Evolutionary conservation across 495 filamentous ascomycete species (phyloP).

Genomic region (Lasiosphaeria ovina): DNA sequence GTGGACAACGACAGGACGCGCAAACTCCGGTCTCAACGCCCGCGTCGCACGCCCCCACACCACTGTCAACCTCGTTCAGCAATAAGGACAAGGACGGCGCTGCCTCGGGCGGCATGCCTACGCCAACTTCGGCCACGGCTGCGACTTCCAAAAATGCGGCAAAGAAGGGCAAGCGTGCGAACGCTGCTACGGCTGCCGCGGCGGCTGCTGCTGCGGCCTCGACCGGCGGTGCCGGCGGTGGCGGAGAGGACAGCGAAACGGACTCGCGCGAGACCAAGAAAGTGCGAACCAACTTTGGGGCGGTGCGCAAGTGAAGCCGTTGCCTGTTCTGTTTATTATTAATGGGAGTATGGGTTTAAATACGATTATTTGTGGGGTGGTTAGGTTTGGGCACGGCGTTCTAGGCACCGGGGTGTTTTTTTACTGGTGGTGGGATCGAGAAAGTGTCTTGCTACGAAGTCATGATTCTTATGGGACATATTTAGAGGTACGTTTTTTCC

Average conservation of each 20-base stretch:
- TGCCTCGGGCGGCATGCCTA: slow-evolving; percentile 41
- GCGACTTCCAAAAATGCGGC: slow-evolving; percentile 25
- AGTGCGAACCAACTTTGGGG: slow-evolving; percentile 50
- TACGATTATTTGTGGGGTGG: not conserved
- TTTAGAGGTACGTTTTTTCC: too few relatives aligned
- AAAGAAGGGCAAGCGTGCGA: slow-evolving; percentile 43
- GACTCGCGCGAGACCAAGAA: slow-evolving; percentile 50
- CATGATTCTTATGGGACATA: too few relatives aligned
- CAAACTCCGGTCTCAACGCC: slow-evolving; percentile 41
- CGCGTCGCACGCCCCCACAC: slow-evolving; percentile 46
- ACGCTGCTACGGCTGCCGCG: slow-evolving; percentile 14
- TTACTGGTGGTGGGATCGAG: too few relatives aligned
- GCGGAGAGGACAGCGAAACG: slow-evolving; percentile 52
- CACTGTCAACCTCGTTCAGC: slow-evolving; percentile 43
- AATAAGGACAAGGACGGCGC: slow-evolving; percentile 26
- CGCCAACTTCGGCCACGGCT: slow-evolving; percentile 44
- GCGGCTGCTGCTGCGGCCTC: slow-evolving; percentile 19
- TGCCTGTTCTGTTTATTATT: slow-evolving; percentile 7
- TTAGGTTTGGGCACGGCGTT: too few relatives aligned
- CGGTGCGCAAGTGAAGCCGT: slow-evolving; percentile 41
- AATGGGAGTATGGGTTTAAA: not conserved
- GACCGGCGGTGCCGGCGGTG: slow-evolving; percentile 16
- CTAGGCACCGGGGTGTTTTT: too few relatives aligned
- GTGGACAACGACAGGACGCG: slow-evolving; percentile 30
- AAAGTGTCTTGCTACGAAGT: too few relatives aligned